Conservation (phyloP, 2,329 filamentous ascomycete species). For the Monosporascus sp. region DNA sequence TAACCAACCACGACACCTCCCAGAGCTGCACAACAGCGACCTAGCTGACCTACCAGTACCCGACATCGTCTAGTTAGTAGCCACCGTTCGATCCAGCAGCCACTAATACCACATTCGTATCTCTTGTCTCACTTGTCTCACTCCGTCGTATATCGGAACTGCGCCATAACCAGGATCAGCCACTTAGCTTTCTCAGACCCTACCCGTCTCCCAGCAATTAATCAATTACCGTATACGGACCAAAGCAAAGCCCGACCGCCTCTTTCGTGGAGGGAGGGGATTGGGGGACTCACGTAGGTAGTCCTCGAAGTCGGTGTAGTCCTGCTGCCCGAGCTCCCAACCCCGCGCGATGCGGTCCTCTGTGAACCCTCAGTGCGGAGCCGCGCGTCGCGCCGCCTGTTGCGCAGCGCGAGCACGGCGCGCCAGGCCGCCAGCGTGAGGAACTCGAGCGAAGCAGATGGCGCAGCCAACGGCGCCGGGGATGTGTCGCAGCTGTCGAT, state of each 20-base stretch:
- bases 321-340: conserved; percentile 30
- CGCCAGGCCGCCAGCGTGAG: conserved; percentile 35
- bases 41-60: neutral
- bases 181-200: neutral
- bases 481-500: conserved; percentile 35
- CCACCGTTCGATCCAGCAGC: too few species aligned
- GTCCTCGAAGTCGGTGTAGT: conserved; percentile 34
- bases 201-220: neutral
- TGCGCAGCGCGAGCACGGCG: conserved; percentile 34
- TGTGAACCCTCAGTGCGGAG: conserved; percentile 24
- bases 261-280: neutral
- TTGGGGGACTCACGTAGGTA: conserved; percentile 26
- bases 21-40: neutral
- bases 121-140: too few species aligned
- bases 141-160: conserved; percentile 25
- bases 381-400: conserved; percentile 27
- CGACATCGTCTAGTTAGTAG: too few species aligned
- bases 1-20: neutral
- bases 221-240: neutral
- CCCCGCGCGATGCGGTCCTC: conserved; percentile 28
- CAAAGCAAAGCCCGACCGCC: neutral
- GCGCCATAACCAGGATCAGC: neutral
- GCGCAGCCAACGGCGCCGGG: conserved; percentile 36
- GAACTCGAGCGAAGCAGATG: conserved; percentile 34
- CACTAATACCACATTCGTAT: too few species aligned